phyloP scores from a whole-genome alignment of 2,329 filamentous ascomycete genomes.

The Coniosporium tulheliwenetii region DNA sequence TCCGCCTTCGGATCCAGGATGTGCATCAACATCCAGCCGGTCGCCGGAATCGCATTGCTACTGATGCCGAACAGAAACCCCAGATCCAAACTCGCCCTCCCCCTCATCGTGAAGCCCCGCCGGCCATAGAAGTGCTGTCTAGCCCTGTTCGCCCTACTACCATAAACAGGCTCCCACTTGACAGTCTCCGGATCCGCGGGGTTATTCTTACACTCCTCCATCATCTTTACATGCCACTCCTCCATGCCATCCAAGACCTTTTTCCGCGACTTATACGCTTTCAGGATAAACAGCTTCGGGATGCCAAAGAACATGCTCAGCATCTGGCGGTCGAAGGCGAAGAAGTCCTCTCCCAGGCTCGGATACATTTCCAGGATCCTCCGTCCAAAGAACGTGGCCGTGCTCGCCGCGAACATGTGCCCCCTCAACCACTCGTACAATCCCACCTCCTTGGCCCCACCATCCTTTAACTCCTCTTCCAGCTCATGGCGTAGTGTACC shows the following conservation, averaged over 20 bases:
- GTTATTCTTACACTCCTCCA: slow-evolving; percentile 9
- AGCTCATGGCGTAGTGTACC: slow-evolving; percentile 8
- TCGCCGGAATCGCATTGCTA: slow-evolving; percentile 16
- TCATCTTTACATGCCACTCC: slow-evolving; percentile 9
- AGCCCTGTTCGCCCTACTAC: slow-evolving; percentile 13
- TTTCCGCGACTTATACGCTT: slow-evolving; percentile 8
- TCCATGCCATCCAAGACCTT: slow-evolving; percentile 11
- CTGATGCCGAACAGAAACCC: slow-evolving; percentile 16
- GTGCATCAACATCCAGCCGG: slow-evolving; percentile 17
- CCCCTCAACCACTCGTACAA: slow-evolving; percentile 14
- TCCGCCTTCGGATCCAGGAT: slow-evolving; percentile 12
- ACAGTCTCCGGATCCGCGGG: too few relatives aligned
- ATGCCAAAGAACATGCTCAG: slow-evolving; percentile 13
- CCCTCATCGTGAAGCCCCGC: too few relatives aligned
- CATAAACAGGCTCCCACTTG: slow-evolving; percentile 11
- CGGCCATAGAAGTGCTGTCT: slow-evolving; percentile 6
- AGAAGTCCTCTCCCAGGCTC: slow-evolving; percentile 13
- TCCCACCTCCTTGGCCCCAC: slow-evolving; percentile 5
- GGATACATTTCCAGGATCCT: slow-evolving; percentile 14
- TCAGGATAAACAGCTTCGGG: slow-evolving; percentile 10
- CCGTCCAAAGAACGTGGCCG: slow-evolving; percentile 13
- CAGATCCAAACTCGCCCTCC: slow-evolving; percentile 10
- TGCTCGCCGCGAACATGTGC: slow-evolving; percentile 14
- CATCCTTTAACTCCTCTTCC: background rate
- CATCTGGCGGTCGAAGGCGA: slow-evolving; percentile 12